A percentile compares a stretch with the other conserved stretches of the same genome.
phyloP scores from a whole-genome alignment of 192 early-diverging fungal species.

The Podila epicladia region DNA sequence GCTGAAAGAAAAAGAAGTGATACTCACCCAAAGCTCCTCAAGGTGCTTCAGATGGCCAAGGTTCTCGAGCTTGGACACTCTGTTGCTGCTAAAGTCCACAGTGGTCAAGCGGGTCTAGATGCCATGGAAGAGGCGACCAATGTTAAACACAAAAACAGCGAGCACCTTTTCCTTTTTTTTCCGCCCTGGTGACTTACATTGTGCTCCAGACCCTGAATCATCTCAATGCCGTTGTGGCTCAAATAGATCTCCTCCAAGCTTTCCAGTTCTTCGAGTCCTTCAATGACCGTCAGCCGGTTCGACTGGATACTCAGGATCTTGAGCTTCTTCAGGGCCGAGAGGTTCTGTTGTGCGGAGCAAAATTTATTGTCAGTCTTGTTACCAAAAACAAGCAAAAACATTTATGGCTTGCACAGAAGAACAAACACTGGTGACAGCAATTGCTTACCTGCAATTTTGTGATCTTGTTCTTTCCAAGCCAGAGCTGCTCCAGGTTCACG shows the following conservation, averaged over 20 bases:
- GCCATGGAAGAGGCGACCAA: neutral
- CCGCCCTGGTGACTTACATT: constrained; percentile 58
- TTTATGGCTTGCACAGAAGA: neutral
- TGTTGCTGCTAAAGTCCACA: constrained; percentile 91
- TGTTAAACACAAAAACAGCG: neutral
- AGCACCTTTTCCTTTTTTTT: neutral
- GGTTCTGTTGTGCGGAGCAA: constrained; percentile 53
- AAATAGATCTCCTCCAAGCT: constrained; percentile 92
- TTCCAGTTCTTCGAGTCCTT: constrained; percentile 73
- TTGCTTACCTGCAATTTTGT: constrained; percentile 71
- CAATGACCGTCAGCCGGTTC: constrained; percentile 84
- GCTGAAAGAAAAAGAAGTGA: neutral
- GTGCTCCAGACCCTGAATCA: constrained; percentile 81
- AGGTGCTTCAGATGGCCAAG: constrained; percentile 73
- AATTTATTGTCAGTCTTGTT: neutral
- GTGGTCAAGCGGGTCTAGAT: constrained; percentile 68
- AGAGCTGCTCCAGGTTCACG: constrained; percentile 87
- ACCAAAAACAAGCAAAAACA: neutral
- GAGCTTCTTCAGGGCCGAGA: constrained; percentile 70
- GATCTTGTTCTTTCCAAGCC: constrained; percentile 99
- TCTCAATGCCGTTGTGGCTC: constrained; percentile 88
- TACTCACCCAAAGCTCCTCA: constrained; percentile 90
- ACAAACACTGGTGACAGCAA: neutral
- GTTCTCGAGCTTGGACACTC: constrained; percentile 75
- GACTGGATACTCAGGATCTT: constrained; percentile 83